Conservation (phyloP, 768 basidiomycete genomes). For the Lactarius indigo region DNA sequence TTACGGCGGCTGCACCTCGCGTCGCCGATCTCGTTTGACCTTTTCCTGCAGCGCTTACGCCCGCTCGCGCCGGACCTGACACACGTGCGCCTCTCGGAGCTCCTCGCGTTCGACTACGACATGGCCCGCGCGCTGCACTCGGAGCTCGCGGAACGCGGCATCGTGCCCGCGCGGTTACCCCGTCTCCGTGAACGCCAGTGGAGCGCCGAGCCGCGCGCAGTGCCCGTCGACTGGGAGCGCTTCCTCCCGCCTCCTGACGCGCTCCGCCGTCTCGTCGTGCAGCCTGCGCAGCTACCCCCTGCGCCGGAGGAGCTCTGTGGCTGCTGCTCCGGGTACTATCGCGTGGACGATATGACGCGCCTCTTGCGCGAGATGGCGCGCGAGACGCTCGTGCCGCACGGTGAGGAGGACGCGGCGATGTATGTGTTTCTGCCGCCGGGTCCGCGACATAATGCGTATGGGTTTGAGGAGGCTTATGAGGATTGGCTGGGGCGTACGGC, state of each 20-base stretch:
- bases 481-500: slow-evolving; percentile 15
- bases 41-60: slow-evolving; percentile 21
- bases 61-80: slow-evolving; percentile 21
- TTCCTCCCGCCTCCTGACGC: slow-evolving; percentile 8
- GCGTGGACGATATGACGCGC: slow-evolving; percentile 23
- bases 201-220: slow-evolving; percentile 19
- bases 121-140: slow-evolving; percentile 20
- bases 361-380: slow-evolving; percentile 24
- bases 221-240: slow-evolving; percentile 20
- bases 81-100: slow-evolving; percentile 25
- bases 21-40: slow-evolving; percentile 24
- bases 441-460: slow-evolving; percentile 14
- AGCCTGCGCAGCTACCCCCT: slow-evolving; percentile 19
- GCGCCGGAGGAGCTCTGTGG: slow-evolving; percentile 22
- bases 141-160: slow-evolving; percentile 24
- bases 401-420: background rate
- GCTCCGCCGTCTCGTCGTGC: slow-evolving; percentile 19
- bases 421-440: slow-evolving; percentile 24
- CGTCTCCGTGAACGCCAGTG: slow-evolving; percentile 11
- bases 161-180: slow-evolving; percentile 18
- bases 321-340: slow-evolving; percentile 25
- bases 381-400: background rate
- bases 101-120: slow-evolving; percentile 24
- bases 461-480: slow-evolving; percentile 13
- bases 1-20: slow-evolving; percentile 23